Conservation (phyloP, 2,329 filamentous ascomycete genomes). For the Zymoseptoria pseudotritici region DNA sequence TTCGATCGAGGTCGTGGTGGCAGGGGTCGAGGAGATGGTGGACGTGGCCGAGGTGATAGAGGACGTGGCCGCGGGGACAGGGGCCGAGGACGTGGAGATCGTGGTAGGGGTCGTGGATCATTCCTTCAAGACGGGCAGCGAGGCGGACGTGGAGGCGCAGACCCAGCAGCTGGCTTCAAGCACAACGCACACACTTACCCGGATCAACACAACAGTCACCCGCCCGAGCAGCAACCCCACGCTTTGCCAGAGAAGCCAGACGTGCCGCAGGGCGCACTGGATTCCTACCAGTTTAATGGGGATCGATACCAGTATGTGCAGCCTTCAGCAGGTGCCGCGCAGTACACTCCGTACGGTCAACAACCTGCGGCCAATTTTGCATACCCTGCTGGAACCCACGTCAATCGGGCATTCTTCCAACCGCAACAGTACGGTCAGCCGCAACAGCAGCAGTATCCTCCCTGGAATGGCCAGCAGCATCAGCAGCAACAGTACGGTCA, state of each 20-base stretch:
- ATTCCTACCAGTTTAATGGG: slow-evolving; percentile 70
- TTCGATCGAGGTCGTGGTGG: slow-evolving; percentile 27
- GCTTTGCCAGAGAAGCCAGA: slow-evolving; percentile 13
- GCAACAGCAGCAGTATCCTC: slow-evolving; percentile 5
- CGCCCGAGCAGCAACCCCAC: slow-evolving; percentile 4
- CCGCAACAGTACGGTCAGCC: slow-evolving; percentile 1
- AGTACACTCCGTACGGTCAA: slow-evolving; percentile 21
- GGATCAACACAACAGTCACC: slow-evolving; percentile 19
- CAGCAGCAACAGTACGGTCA: background rate
- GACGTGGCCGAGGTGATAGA: slow-evolving; percentile 20
- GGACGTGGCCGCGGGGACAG: slow-evolving; percentile 4
- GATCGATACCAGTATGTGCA: slow-evolving; percentile 22
- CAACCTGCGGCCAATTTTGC: slow-evolving; percentile 5
- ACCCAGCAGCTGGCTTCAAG: slow-evolving; percentile 6
- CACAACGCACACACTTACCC: slow-evolving; percentile 21
- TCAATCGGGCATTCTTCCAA: slow-evolving; percentile 8
- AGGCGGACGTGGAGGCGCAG: slow-evolving; percentile 10
- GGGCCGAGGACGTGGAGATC: slow-evolving; percentile 5
- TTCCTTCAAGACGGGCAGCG: slow-evolving; percentile 11
- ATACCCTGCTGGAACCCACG: slow-evolving; percentile 1
- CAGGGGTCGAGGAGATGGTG: slow-evolving; percentile 24
- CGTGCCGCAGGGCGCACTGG: slow-evolving; percentile 1
- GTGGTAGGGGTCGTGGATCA: slow-evolving; percentile 5
- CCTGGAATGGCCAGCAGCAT: background rate
- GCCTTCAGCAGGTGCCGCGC: background rate